These are phyloP conservation scores for Vaccinium darrowii DNA, from an alignment of 148 eudicot genomes.

Conservation along the genomic window DNA sequence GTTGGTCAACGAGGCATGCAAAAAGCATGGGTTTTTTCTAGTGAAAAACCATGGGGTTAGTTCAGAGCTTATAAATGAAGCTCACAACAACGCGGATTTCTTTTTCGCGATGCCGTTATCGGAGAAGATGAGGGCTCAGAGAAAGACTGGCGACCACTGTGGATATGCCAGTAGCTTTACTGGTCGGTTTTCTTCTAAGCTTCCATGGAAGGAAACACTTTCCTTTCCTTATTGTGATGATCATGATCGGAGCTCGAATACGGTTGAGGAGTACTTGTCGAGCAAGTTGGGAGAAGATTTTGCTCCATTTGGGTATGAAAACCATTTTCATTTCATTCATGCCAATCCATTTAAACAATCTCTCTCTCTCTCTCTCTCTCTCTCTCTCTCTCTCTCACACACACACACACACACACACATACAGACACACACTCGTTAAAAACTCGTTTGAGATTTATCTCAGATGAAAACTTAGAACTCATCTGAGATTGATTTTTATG, in stretches of 20 bases:
- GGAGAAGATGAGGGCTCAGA: constrained; percentile 14
- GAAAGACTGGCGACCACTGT: constrained; percentile 1
- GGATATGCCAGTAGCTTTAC: constrained; percentile 16
- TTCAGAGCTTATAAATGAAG: neutral
- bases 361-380: neutral
- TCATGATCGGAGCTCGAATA: neutral
- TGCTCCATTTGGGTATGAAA: neutral
- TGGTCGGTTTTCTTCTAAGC: constrained; percentile 12
- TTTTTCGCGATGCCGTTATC: constrained; percentile 2
- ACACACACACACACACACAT: neutral
- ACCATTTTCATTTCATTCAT: neutral
- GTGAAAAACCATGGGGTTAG: constrained; percentile 5
- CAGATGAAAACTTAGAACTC: no score
- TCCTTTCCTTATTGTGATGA: neutral
- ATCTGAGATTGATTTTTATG: no score
- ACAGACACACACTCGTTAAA: neutral
- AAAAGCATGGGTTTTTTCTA: constrained; percentile 9
- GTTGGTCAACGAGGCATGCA: constrained; percentile 8
- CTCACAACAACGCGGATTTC: neutral
- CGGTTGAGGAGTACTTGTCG: neutral
- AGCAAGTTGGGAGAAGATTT: neutral
- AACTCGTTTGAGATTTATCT: no score
- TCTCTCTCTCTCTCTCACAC: no score
- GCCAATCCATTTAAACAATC: neutral
- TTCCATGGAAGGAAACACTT: constrained; percentile 10